Evolutionary conservation across 306 rosid genomes (phyloP).

Genomic region (Erythrophleum fordii): DNA sequence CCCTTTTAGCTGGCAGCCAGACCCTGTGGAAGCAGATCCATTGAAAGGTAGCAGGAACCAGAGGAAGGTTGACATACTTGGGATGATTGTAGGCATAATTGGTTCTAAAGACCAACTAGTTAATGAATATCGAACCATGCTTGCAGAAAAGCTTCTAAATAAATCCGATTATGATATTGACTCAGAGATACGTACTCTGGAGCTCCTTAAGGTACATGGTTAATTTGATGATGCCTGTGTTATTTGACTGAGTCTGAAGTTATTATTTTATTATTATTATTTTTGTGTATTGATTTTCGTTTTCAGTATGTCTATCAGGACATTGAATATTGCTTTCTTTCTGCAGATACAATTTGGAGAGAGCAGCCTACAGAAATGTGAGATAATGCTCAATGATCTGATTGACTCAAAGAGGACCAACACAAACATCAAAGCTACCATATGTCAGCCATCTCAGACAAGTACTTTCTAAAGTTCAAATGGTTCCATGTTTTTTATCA

Average conservation of each 20-base stretch:
- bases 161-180: constrained; percentile 96
- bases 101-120: constrained; percentile 97
- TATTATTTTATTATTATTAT: constrained; percentile 23
- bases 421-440: constrained; percentile 87
- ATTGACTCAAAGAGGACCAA: constrained; percentile 86
- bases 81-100: constrained; percentile 94
- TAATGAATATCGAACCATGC: constrained; percentile 96
- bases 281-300: constrained; percentile 2
- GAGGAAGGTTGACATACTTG: constrained; percentile 96
- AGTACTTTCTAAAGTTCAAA: constrained; percentile 46
- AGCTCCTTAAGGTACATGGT: constrained; percentile 82
- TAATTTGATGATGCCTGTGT: constrained; percentile 13
- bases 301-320: constrained; percentile 31
- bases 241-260: constrained; percentile 33
- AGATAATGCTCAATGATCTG: constrained; percentile 94
- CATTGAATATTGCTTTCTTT: constrained; percentile 40
- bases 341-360: constrained; percentile 95
- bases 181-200: constrained; percentile 90
- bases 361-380: constrained; percentile 97
- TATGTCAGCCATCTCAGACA: constrained; percentile 56
- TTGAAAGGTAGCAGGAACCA: constrained; percentile 84
- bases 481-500: constrained; percentile 20
- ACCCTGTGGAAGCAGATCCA: constrained; percentile 98
- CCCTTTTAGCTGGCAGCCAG: constrained; percentile 93
- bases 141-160: constrained; percentile 94